phyloP scores from a whole-genome alignment of 177 flowering plant species.

The Vitis hybrid region DNA sequence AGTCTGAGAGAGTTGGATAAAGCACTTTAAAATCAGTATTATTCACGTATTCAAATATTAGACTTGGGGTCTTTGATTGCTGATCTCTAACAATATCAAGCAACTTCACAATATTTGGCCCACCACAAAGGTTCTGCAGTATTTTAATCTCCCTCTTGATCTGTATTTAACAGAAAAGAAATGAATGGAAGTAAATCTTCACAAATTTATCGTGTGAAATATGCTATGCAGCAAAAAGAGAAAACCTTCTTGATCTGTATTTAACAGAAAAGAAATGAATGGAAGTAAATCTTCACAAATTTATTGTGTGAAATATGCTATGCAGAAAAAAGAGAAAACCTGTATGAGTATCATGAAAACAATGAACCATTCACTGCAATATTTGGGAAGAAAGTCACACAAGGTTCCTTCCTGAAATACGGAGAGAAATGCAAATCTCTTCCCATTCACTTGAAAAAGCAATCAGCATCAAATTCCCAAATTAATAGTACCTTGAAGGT shows the following conservation, averaged over 20 bases:
- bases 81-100: conserved; percentile 95
- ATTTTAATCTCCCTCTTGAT: conserved; percentile 95
- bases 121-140: conserved; percentile 91
- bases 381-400: no score
- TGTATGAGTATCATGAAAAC: no score
- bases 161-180: conserved; percentile 37
- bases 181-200: not conserved
- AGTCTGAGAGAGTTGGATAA: conserved; percentile 85
- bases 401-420: no score
- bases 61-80: conserved; percentile 95
- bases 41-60: conserved; percentile 89
- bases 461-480: no score
- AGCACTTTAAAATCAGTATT: conserved; percentile 91
- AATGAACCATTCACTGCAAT: no score
- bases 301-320: not conserved
- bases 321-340: not conserved
- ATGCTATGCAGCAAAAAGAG: not conserved
- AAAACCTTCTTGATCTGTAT: conserved; percentile 82
- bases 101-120: conserved; percentile 90
- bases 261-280: conserved; percentile 3
- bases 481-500: no score
- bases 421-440: no score
- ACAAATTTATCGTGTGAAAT: not conserved
- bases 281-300: not conserved
- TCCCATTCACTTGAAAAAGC: no score